phyloP scores from a whole-genome alignment of 371 early-diverging fungal genomes.

The Coemansia sp. region DNA sequence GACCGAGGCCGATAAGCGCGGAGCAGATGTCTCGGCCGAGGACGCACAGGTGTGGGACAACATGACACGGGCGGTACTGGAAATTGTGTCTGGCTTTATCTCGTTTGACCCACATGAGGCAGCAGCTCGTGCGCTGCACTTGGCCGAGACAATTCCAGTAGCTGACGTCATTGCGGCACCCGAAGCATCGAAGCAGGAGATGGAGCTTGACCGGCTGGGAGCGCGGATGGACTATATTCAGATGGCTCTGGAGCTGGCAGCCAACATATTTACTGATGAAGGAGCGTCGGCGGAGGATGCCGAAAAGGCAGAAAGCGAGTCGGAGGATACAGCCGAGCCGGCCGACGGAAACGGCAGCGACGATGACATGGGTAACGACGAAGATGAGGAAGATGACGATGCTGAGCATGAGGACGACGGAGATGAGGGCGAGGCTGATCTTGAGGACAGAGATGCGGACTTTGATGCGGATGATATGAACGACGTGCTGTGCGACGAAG shows the following conservation, averaged over 20 bases:
- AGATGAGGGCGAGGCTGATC: conserved; percentile 33
- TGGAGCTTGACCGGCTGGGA: conserved; percentile 54
- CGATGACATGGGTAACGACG: conserved; percentile 40
- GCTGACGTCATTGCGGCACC: neutral
- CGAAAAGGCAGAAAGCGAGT: conserved; percentile 8
- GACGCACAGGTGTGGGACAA: conserved; percentile 33
- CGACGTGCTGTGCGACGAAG: conserved; percentile 49
- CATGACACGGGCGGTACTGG: conserved; percentile 19
- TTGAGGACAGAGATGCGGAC: conserved; percentile 47
- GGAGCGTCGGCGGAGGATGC: conserved; percentile 38
- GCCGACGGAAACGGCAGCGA: conserved; percentile 58
- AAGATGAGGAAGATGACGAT: conserved; percentile 22
- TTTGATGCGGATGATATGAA: conserved; percentile 55
- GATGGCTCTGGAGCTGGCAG: conserved; percentile 74
- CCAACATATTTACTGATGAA: conserved; percentile 75
- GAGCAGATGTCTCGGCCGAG: conserved; percentile 7
- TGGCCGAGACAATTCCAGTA: conserved; percentile 57
- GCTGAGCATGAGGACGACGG: conserved; percentile 49
- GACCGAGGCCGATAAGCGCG: neutral
- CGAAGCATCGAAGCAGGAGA: conserved; percentile 47
- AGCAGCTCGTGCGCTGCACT: conserved; percentile 55
- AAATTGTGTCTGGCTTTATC: conserved; percentile 49
- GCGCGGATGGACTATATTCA: conserved; percentile 67
- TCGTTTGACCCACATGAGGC: conserved; percentile 65
- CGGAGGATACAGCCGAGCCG: conserved; percentile 49